phyloP scores from a whole-genome alignment of 2,329 filamentous ascomycete species.

The Cordyceps javanica region DNA sequence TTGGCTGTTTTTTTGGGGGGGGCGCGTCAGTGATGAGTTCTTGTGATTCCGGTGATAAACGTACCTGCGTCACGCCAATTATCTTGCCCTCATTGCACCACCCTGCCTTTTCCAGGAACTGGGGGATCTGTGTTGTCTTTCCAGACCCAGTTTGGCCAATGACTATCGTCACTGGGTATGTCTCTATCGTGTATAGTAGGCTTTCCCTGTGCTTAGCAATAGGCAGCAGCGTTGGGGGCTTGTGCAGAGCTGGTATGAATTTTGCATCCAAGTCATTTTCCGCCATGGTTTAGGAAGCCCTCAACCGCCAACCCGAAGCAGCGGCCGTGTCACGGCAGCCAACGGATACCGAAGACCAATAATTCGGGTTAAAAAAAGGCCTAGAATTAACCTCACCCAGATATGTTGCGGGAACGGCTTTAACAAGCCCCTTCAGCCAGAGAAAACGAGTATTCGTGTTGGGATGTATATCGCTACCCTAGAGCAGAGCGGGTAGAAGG shows the following conservation, averaged over 20 bases:
- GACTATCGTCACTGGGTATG: constrained; percentile 75
- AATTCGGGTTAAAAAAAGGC: too few species aligned
- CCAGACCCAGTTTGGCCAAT: constrained; percentile 92
- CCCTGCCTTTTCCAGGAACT: constrained; percentile 80
- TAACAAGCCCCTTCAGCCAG: too few species aligned
- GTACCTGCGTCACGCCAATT: constrained; percentile 84
- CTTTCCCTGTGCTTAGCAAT: constrained; percentile 77
- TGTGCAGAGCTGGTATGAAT: constrained; percentile 79
- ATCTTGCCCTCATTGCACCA: constrained; percentile 81
- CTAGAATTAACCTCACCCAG: too few species aligned
- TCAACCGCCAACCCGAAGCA: background rate
- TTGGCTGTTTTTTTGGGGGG: constrained; percentile 59
- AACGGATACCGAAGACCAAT: too few species aligned
- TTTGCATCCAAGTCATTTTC: constrained; percentile 51
- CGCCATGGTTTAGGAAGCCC: constrained; percentile 33
- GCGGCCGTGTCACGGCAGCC: background rate
- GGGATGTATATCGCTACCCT: constrained; percentile 1
- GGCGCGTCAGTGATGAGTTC: constrained; percentile 9
- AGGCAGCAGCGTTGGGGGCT: constrained; percentile 74
- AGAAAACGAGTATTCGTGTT: background rate
- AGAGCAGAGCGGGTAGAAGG: background rate
- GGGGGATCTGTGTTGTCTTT: constrained; percentile 93
- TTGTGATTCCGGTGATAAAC: constrained; percentile 19
- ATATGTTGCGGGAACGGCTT: too few species aligned
- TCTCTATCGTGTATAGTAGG: constrained; percentile 82